Evolutionary conservation across 2,329 filamentous ascomycete genomes (phyloP).

Genomic region (Cercospora citrullina): DNA sequence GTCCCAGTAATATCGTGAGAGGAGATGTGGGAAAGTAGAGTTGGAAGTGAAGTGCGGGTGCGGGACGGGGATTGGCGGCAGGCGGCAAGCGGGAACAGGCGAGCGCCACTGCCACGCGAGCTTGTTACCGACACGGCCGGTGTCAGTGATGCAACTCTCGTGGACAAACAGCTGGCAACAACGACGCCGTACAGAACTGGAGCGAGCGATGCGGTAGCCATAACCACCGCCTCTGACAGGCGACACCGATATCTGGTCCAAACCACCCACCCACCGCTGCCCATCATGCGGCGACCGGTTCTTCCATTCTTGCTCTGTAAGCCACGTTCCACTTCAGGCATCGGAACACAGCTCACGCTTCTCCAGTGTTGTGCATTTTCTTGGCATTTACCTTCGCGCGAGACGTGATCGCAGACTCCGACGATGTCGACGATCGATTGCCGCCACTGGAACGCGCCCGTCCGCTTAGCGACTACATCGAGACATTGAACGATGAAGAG

Average conservation of each 20-base stretch:
- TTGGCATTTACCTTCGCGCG: constrained; percentile 23
- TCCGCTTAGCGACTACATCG: constrained; percentile 10
- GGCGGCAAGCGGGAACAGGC: background rate
- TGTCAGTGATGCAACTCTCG: background rate
- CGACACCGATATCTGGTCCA: background rate
- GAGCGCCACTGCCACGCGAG: constrained; percentile 2
- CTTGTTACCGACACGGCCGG: background rate
- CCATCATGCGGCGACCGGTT: constrained; percentile 18
- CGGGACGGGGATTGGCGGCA: background rate
- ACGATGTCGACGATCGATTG: constrained; percentile 15
- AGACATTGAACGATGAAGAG: constrained; percentile 9
- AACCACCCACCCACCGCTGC: background rate
- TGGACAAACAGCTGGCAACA: constrained; percentile 7
- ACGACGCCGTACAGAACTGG: background rate
- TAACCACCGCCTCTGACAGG: constrained; percentile 5
- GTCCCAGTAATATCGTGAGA: background rate
- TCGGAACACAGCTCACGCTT: background rate
- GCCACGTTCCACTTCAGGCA: background rate
- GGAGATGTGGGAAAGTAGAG: background rate
- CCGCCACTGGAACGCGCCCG: background rate
- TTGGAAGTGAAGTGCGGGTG: background rate
- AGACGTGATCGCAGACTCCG: constrained; percentile 8
- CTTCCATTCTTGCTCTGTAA: constrained; percentile 21
- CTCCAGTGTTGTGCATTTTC: constrained; percentile 23
- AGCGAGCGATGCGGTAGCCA: background rate